Base-by-base conservation (phyloP, 2,329 filamentous ascomycete genomes). In the Aureobasidium zeae region DNA sequence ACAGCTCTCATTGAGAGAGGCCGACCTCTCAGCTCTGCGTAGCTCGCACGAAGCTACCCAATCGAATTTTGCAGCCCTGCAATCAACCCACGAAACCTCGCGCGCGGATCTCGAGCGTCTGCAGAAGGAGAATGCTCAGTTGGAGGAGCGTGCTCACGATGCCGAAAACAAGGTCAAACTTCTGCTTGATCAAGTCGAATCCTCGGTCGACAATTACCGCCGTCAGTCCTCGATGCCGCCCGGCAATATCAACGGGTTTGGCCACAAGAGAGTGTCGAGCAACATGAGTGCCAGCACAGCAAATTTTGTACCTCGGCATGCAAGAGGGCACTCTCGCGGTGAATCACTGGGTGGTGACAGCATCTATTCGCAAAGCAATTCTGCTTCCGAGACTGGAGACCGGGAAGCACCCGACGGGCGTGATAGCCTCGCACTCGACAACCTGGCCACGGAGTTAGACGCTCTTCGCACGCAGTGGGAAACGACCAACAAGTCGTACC, bases 121-220 rank as follows among this genome's bases (percentile, higher is more conserved):
- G 24, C 86, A 87, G 55, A 74, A 80, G 43, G 88, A 95, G 63
- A 94, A 96, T 55, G 64, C 68, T 0, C 67, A 81, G 25, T 76
- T 98, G 3, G 88, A 96, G 61, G 78, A 79, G 53, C 83, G 89
- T 31, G 89, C 88, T 5, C 72, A 77, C 39, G 89, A 95, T 60
- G 91, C 91, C 1, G 91, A 98, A 66, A 80, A 85, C 52, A 94
- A 94, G 57, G 91, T 98, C 16, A 86, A 85, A 22, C 76, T 94
- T 56, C 77, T 98, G 37, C 78, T 98, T 10, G 87, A 96, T 61
- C 89, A 96, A 59, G 88, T 98, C 26, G 89, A 94, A 63, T 79
- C 80, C 29, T 94, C 86, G 3, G 91, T 98, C 12, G 88, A 91
- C 64, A 94, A 85, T 60, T 96, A 96, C 63, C 83, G 91, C 44